Evolutionary conservation across 2,329 filamentous ascomycete genomes (phyloP), one percentile per base, ranked within the genome.

Genomic region (Fusarium marasasianum): DNA sequence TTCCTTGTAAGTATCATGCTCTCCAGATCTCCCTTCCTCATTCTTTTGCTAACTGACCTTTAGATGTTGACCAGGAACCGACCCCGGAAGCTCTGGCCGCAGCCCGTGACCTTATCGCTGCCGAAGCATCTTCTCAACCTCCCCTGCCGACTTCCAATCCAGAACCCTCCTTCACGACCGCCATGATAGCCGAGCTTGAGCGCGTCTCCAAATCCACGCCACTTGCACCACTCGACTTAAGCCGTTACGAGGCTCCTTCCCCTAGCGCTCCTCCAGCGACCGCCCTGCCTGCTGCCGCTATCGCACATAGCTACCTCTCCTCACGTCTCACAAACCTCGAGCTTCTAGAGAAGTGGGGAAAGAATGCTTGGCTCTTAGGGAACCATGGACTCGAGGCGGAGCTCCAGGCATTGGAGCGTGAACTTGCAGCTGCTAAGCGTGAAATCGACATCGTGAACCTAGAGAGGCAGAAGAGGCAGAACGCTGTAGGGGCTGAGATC

Each of bases 301-400:
- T 87, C 2, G 82, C 86, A 55, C 85, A 83, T 47, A 80, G 85
- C n/a, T 89, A 91, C 81, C 85, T 91, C 18, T 74, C 80, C 18
- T 78, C 83, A n/a, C 87, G 90, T 8, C 81, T 84, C 41, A 78
- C 86, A 38, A 87, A 90, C 82, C 89, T 98, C 24, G 85, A 87
- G 3, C 87, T 98, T n/a, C 89, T 98, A 26, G 93, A 96, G 78
- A 87, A 87, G 57, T 92, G 92, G 82, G 96, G 96, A 75, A 94
- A 94, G 84, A 98, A 98, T 82, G 92, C 94, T 15, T 98, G 96
- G 96, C 87, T 99, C 63, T 88, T 97, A 14, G 90, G 90, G 11
- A 99, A 99, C 82, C 90, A 92, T 77, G 91, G 93, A 75, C 82
- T 95, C 26, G 96, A 98, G 83, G 89, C 90, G 48, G 88, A 94